Percentiles rank a stretch among this genome's conserved stretches.
Conservation (phyloP, 2,329 filamentous ascomycete species). For the Tolypocladium guangdongense region DNA sequence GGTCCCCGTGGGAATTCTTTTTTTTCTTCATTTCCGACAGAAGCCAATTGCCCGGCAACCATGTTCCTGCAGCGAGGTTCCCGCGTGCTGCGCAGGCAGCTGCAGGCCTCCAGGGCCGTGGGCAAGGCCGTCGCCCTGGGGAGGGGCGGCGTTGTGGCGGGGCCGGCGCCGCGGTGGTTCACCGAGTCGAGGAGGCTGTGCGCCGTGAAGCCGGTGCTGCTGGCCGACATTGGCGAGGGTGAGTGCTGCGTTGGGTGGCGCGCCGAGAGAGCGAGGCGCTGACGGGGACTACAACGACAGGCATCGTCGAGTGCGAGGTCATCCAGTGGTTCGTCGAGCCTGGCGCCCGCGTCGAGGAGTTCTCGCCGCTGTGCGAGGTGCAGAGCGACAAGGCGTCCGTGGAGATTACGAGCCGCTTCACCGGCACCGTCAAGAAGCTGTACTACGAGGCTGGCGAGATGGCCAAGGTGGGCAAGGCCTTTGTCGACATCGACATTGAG, state of each 20-base stretch:
- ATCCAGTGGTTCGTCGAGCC: conserved; percentile 99
- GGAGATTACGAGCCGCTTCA: conserved; percentile 91
- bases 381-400: conserved; percentile 91
- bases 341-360: conserved; percentile 91
- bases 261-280: background rate
- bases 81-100: conserved; percentile 39
- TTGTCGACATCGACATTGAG: conserved; percentile 90
- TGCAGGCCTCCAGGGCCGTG: conserved; percentile 32
- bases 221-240: conserved; percentile 85
- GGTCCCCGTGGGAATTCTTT: background rate
- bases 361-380: conserved; percentile 94
- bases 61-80: conserved; percentile 48
- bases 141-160: conserved; percentile 13
- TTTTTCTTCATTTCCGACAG: background rate
- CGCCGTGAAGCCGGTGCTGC: conserved; percentile 65
- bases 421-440: conserved; percentile 90
- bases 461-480: conserved; percentile 86
- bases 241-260: conserved; percentile 9
- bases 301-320: conserved; percentile 96
- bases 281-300: conserved; percentile 30
- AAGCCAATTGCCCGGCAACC: background rate
- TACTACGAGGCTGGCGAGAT: conserved; percentile 95
- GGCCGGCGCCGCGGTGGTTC: conserved; percentile 32
- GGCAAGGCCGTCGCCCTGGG: conserved; percentile 21
- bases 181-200: conserved; percentile 37